A percentile compares a stretch with the other conserved stretches of the same genome.
These are phyloP conservation scores for Simplicillium aogashimaense DNA, from an alignment of 2,329 filamentous ascomycete genomes.

Conservation along the genomic window DNA sequence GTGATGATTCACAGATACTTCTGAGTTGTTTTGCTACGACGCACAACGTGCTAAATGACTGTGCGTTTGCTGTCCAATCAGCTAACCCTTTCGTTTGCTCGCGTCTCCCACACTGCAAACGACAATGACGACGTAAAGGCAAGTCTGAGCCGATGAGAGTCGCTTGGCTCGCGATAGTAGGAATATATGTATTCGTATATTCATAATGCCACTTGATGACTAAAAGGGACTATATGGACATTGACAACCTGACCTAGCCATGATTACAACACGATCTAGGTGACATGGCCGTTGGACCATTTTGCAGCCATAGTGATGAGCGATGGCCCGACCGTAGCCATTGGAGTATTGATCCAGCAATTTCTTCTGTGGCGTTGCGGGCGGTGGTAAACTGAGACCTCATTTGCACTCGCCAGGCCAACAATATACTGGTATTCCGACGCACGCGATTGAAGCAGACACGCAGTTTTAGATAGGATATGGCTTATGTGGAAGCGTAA, in stretches of 20 bases:
- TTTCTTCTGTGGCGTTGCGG: not conserved
- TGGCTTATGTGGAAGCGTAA: too few species aligned
- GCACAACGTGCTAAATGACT: slow-evolving; percentile 11
- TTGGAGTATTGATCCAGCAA: not conserved
- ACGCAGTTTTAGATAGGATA: too few species aligned
- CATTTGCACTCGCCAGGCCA: too few species aligned
- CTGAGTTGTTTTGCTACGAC: slow-evolving; percentile 36
- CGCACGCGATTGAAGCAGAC: too few species aligned
- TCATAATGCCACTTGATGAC: not conserved
- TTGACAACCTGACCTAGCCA: not conserved
- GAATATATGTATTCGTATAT: not conserved
- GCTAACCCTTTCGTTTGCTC: slow-evolving; percentile 33
- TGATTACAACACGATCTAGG: too few species aligned
- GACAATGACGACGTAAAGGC: slow-evolving; percentile 49
- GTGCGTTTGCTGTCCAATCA: slow-evolving; percentile 36
- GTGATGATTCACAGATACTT: slow-evolving; percentile 72
- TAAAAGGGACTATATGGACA: too few species aligned
- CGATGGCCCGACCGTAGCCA: too few species aligned
- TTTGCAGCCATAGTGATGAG: too few species aligned
- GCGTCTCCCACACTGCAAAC: slow-evolving; percentile 15
- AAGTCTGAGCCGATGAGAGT: slow-evolving; percentile 46
- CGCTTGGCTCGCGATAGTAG: not conserved
- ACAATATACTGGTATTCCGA: too few species aligned
- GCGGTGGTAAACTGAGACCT: not conserved
- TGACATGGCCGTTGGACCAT: too few species aligned